Evolutionary conservation across 1,284 basidiomycete genomes (phyloP).

Genomic region (Apiotrichum porosum): DNA sequence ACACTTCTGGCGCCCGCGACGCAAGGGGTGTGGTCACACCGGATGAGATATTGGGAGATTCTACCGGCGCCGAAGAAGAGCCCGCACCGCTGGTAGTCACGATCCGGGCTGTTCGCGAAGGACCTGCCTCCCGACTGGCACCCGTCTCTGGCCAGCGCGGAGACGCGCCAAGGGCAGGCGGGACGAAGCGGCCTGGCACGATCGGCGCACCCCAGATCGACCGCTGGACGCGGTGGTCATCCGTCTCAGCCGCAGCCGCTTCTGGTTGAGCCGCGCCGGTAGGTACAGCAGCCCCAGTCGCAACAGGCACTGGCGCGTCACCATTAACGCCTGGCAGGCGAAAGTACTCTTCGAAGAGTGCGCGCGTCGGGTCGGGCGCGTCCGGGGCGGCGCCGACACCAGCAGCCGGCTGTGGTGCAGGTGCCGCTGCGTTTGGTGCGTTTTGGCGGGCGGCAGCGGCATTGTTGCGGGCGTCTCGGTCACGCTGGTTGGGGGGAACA

Average conservation of each 20-base stretch:
- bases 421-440: no score
- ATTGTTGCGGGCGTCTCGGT: not conserved
- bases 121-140: not conserved
- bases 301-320: constrained; percentile 18
- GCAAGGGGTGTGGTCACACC: constrained; percentile 34
- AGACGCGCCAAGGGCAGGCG: constrained; percentile 32
- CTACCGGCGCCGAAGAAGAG: no score
- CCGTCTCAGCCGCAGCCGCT: no score
- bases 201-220: constrained; percentile 45
- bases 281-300: constrained; percentile 1
- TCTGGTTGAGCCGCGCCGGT: not conserved
- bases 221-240: constrained; percentile 28
- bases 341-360: constrained; percentile 40
- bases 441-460: constrained; percentile 12
- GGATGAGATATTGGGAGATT: constrained; percentile 3
- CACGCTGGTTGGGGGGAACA: not conserved
- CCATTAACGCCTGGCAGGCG: constrained; percentile 21
- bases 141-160: constrained; percentile 10
- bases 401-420: constrained; percentile 53
- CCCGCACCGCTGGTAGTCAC: no score
- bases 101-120: not conserved
- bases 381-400: constrained; percentile 54
- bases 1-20: constrained; percentile 37
- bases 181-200: constrained; percentile 34
- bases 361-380: constrained; percentile 43